phyloP scores from a whole-genome alignment of 2,329 filamentous ascomycete genomes.

The Alternaria sp. region DNA sequence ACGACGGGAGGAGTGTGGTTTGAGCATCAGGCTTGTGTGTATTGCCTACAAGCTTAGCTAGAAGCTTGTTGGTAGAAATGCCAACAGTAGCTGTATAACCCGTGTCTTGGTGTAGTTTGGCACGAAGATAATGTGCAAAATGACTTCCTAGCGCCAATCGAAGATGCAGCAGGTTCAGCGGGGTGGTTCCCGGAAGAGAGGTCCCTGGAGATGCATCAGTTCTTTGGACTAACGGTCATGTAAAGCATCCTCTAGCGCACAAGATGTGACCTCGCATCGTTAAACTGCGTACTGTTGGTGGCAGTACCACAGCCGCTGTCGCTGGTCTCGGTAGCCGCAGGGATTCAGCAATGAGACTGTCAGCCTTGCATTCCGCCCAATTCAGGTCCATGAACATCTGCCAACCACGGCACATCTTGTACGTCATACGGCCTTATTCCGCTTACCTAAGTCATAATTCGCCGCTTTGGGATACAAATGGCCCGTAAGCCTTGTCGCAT shows the following conservation, averaged over 20 bases:
- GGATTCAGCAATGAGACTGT: conserved; percentile 5
- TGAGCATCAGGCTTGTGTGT: conserved; percentile 87
- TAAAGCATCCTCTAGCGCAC: conserved; percentile 3
- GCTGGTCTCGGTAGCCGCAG: conserved; percentile 1
- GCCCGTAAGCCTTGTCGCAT: conserved; percentile 74
- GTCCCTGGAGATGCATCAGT: conserved; percentile 31
- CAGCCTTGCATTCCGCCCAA: conserved; percentile 3
- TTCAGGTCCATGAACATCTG: too few relatives aligned
- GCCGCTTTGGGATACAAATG: conserved; percentile 61
- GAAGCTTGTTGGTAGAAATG: conserved; percentile 84
- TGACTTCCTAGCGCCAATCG: conserved; percentile 82
- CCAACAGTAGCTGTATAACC: conserved; percentile 90
- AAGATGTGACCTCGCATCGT: neutral
- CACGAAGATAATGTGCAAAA: conserved; percentile 76
- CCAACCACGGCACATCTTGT: conserved; percentile 15
- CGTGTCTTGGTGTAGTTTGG: conserved; percentile 74
- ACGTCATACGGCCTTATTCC: neutral
- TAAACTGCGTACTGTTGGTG: neutral
- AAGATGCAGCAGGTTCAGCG: conserved; percentile 55
- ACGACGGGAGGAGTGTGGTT: conserved; percentile 79
- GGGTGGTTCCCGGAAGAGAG: too few relatives aligned
- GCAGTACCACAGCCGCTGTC: conserved; percentile 4
- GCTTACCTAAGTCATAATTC: conserved; percentile 32
- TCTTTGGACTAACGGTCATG: neutral
- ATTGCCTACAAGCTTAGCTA: conserved; percentile 85